Evolutionary conservation across 257 asterid species (phyloP).

Genomic region (Fraxinus anomala): DNA sequence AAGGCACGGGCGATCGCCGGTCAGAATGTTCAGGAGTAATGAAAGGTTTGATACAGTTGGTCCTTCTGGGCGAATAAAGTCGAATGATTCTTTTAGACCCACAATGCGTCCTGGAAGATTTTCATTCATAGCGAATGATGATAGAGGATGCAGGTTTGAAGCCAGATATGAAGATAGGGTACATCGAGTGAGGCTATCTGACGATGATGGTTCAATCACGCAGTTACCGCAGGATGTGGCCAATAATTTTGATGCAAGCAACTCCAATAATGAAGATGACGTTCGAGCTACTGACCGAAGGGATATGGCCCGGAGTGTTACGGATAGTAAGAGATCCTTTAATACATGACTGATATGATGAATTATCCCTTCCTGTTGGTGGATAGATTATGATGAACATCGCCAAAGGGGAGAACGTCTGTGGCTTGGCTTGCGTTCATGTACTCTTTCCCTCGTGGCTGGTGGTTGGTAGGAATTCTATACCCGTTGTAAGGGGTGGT

Average conservation of each 20-base stretch:
- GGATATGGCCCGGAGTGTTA: slow-evolving; percentile 34
- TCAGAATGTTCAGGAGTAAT: slow-evolving; percentile 41
- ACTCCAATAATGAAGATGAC: slow-evolving; percentile 35
- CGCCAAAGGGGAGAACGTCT: slow-evolving; percentile 28
- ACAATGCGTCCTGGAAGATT: slow-evolving; percentile 42
- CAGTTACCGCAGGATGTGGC: slow-evolving; percentile 32
- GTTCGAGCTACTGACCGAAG: slow-evolving; percentile 33
- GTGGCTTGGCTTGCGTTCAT: slow-evolving; percentile 23
- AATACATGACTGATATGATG: slow-evolving; percentile 27
- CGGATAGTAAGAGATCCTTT: slow-evolving; percentile 35
- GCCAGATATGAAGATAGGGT: slow-evolving; percentile 39
- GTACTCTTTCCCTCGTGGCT: slow-evolving; percentile 33
- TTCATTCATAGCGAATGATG: slow-evolving; percentile 30
- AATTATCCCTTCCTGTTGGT: slow-evolving; percentile 4
- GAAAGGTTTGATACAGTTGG: slow-evolving; percentile 47
- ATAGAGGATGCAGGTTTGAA: slow-evolving; percentile 35
- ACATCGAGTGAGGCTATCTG: slow-evolving; percentile 29
- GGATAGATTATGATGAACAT: slow-evolving; percentile 28
- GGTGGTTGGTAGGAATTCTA: slow-evolving; percentile 29
- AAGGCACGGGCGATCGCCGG: slow-evolving; percentile 62
- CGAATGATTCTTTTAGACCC: slow-evolving; percentile 50
- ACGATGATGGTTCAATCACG: slow-evolving; percentile 30
- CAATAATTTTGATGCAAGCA: slow-evolving; percentile 33
- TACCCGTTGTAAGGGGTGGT: too few relatives aligned
- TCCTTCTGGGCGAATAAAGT: slow-evolving; percentile 43